These are phyloP conservation scores for Tephrocybe sp. DNA, from an alignment of 768 basidiomycete species.

Conservation along the genomic window DNA sequence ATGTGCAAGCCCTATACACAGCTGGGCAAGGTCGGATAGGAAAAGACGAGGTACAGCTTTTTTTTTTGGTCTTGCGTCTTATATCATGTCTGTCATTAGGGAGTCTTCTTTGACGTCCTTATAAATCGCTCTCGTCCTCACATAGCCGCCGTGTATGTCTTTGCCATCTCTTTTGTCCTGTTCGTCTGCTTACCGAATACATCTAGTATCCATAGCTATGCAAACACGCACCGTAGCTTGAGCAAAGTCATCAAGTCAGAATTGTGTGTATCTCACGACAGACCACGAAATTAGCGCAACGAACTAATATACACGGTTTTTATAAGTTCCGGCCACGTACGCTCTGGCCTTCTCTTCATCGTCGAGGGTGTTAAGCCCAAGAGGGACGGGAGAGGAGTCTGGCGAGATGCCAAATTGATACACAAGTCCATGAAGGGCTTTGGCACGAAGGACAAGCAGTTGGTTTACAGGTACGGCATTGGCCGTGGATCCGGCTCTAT, in stretches of 20 bases:
- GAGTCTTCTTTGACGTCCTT: constrained; percentile 45
- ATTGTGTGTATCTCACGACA: constrained; percentile 28
- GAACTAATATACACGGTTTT: not conserved
- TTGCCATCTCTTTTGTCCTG: constrained; percentile 6
- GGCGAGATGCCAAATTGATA: constrained; percentile 53
- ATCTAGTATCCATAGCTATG: constrained; percentile 29
- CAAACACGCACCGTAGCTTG: constrained; percentile 32
- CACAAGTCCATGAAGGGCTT: constrained; percentile 52
- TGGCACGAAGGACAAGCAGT: constrained; percentile 49
- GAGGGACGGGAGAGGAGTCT: constrained; percentile 44
- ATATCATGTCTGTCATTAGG: constrained; percentile 13
- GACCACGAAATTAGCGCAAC: not conserved
- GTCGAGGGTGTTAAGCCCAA: constrained; percentile 46
- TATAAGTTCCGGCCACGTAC: constrained; percentile 41
- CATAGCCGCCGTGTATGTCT: constrained; percentile 35
- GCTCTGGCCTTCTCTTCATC: constrained; percentile 46
- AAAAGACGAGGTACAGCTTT: constrained; percentile 42
- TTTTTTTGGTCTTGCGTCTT: not conserved
- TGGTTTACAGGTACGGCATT: constrained; percentile 33
- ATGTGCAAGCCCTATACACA: constrained; percentile 40
- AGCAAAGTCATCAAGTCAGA: constrained; percentile 38
- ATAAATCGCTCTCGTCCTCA: constrained; percentile 48
- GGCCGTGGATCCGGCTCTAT: not conserved
- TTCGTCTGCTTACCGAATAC: not conserved
- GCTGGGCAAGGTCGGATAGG: constrained; percentile 39